phyloP scores from a whole-genome alignment of 352 stramenopile genomes.

The Phytophthora pseudosyringae region DNA sequence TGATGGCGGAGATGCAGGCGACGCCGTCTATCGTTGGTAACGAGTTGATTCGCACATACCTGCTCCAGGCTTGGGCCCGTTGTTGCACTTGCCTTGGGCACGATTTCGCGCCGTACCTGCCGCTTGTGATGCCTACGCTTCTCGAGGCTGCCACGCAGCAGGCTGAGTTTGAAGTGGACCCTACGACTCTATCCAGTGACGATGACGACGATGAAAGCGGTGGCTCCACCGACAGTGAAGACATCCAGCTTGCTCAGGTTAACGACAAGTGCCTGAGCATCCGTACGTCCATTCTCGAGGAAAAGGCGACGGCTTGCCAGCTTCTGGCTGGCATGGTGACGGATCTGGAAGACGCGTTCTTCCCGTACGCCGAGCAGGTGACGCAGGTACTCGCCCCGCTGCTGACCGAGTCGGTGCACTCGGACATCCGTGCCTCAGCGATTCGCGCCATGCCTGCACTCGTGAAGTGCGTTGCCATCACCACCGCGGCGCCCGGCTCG shows the following conservation, averaged over 20 bases:
- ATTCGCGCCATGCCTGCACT: conserved; percentile 84
- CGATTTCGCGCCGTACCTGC: conserved; percentile 83
- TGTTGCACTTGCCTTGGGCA: conserved; percentile 79
- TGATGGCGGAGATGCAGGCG: conserved; percentile 89
- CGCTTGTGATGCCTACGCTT: conserved; percentile 83
- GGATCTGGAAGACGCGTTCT: conserved; percentile 86
- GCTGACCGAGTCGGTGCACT: conserved; percentile 86
- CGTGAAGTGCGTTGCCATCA: conserved; percentile 73
- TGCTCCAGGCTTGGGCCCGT: conserved; percentile 82
- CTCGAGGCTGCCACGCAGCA: conserved; percentile 80
- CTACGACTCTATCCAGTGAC: conserved; percentile 49
- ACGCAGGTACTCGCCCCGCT: conserved; percentile 83
- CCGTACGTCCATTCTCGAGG: conserved; percentile 80
- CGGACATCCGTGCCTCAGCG: conserved; percentile 81
- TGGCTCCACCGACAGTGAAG: conserved; percentile 61
- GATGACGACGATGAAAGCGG: conserved; percentile 62
- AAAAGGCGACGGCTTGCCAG: conserved; percentile 86
- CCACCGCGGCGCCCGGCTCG: conserved; percentile 37
- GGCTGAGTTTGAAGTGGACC: conserved; percentile 86
- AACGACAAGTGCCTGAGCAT: conserved; percentile 87
- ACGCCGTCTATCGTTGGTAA: conserved; percentile 80
- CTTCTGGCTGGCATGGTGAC: conserved; percentile 78
- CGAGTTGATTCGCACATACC: conserved; percentile 84
- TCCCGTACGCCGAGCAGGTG: conserved; percentile 87
- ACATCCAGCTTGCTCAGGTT: conserved; percentile 85